Evolutionary conservation across 345 rosid genomes (phyloP), one percentile per base, ranked within the genome.

Genomic region (Garcia nutans): DNA sequence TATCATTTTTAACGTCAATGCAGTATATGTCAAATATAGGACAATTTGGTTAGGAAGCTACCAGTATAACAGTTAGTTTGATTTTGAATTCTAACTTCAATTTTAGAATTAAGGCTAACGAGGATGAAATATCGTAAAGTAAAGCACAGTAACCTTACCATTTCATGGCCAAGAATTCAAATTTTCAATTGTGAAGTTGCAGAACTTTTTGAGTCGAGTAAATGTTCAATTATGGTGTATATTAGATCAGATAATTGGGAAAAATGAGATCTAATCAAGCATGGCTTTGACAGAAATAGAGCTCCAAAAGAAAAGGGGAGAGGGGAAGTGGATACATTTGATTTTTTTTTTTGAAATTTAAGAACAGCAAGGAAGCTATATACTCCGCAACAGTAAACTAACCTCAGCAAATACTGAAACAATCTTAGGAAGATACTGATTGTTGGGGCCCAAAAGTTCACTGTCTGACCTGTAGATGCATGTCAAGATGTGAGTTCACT

Each of bases 391-490:
- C 54, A 5, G 12, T 31, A 12, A 68, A 84, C 89, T 72, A 69
- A 92, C 99, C 99, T 93, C 99, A 1, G 97, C 97, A 85, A 96
- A 96, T 66, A 96, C 97, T 41, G 87, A 65, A 62, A 96, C 83
- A 71, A 96, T 92, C 86, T 96, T 92, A 10, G 98, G 97, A 77
- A 96, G 97, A 76, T 88, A 76, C 71, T 88, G 95, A 82, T 93
- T 91, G 83, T 87, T 93, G 74, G 97, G 92, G 57, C 99, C 99
- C 86, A 96, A 77, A 74, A 96, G 77, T 57, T 93, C 97, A 73
- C 70, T 76, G 77, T 93, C 99, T 49, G 97, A 95, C 93, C 99
- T 93, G 95, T 59, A 74, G 28, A 80, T 55, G 28, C 6, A 78
- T 64, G 71, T 60, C 19, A 47, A 69, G 16, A 16, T 17, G 56